Conservation (phyloP, 108 stramenopile species). For the Pseudonitzschia multiseries region DNA sequence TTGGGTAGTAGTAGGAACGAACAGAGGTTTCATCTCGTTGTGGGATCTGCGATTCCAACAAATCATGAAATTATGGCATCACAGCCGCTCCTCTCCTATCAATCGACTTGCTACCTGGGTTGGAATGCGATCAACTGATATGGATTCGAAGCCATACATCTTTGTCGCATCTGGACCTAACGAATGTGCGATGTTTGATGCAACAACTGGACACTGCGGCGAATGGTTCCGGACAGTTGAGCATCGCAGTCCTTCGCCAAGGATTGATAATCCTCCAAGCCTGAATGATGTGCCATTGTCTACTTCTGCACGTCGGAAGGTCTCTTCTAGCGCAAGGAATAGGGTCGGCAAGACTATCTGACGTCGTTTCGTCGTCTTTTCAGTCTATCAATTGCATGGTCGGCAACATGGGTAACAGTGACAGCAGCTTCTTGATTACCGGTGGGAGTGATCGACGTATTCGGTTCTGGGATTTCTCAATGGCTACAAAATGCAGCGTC, state of each 20-base stretch:
- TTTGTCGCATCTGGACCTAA: conserved; percentile 87
- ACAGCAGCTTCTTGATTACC: conserved; percentile 83
- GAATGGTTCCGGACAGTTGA: conserved; percentile 83
- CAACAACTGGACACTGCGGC: conserved; percentile 70
- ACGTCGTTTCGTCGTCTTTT: conserved; percentile 18
- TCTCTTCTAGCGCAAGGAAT: conserved; percentile 19
- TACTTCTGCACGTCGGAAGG: conserved; percentile 25
- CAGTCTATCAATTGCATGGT: conserved; percentile 71
- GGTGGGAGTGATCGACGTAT: conserved; percentile 86
- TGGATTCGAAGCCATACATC: conserved; percentile 65
- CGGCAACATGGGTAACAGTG: conserved; percentile 67
- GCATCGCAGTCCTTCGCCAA: conserved; percentile 16
- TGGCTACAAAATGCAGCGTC: conserved; percentile 82
- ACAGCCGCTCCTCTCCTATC: conserved; percentile 73
- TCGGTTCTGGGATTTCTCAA: conserved; percentile 87
- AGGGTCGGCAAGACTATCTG: conserved; percentile 2
- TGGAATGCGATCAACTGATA: conserved; percentile 21
- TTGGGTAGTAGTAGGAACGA: conserved; percentile 89
- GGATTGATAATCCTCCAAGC: conserved; percentile 37
- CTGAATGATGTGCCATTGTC: conserved; percentile 32
- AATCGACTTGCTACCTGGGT: conserved; percentile 78
- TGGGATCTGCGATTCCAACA: conserved; percentile 86
- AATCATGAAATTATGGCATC: conserved; percentile 87
- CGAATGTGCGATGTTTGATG: conserved; percentile 91
- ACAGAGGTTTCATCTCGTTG: conserved; percentile 52